Conservation (phyloP, 305 asterid genomes). For the Nicotiana rustica region DNA sequence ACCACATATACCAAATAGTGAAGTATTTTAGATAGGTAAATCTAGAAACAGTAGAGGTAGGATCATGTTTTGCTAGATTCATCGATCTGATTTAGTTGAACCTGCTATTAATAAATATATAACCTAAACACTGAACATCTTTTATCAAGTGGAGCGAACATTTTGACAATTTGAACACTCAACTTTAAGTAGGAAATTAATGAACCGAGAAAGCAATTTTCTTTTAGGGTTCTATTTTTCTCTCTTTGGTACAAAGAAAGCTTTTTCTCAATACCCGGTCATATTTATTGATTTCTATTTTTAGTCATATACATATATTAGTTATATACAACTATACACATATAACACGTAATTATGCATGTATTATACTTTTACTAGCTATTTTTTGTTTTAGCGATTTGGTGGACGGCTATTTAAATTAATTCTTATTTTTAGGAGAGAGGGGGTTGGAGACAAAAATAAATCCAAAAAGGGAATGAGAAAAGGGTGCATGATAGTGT, state of each 20-base stretch:
- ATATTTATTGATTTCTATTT: too few relatives aligned
- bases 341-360: too few relatives aligned
- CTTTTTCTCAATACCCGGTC: too few relatives aligned
- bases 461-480: neutral
- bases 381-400: too few relatives aligned
- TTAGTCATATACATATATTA: too few relatives aligned
- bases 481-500: constrained; percentile 28
- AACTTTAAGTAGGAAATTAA: constrained; percentile 6
- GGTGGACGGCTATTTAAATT: too few relatives aligned
- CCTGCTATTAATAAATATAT: neutral
- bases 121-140: constrained; percentile 18
- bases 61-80: constrained; percentile 5
- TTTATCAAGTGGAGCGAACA: constrained; percentile 11
- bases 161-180: constrained; percentile 25
- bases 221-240: too few relatives aligned
- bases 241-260: too few relatives aligned
- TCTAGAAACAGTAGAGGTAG: neutral
- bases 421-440: too few relatives aligned
- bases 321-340: too few relatives aligned
- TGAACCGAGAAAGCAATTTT: neutral
- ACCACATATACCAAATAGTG: neutral
- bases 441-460: neutral
- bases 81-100: constrained; percentile 17
- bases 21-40: constrained; percentile 11
- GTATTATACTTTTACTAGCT: too few relatives aligned